These are phyloP conservation scores for Triticum aestivum DNA, from an alignment of 176 grass and related monocot genomes.

Conservation along the genomic window DNA sequence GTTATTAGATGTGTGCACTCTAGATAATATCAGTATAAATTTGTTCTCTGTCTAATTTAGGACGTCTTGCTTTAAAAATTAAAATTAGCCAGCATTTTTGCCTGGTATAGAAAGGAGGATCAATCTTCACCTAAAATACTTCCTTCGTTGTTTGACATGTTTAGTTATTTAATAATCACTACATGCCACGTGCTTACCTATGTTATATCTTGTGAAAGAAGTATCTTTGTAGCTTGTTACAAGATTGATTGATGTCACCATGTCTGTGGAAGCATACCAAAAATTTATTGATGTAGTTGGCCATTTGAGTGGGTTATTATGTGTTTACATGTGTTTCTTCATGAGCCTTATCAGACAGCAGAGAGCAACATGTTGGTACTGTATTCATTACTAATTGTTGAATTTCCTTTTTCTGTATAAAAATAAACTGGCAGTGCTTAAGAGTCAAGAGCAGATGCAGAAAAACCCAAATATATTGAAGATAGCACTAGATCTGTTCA, in stretches of 20 bases:
- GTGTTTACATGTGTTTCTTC: background rate
- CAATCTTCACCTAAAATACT: background rate
- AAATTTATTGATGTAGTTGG: background rate
- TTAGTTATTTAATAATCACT: background rate
- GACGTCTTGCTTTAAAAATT: background rate
- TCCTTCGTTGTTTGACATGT: background rate
- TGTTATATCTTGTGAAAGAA: background rate
- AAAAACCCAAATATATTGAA: slow-evolving; percentile 17
- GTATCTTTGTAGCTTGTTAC: background rate
- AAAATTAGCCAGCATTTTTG: background rate
- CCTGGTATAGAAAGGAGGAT: background rate
- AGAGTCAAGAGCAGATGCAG: background rate
- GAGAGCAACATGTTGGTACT: background rate
- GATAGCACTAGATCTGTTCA: background rate
- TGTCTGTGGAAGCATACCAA: slow-evolving; percentile 9
- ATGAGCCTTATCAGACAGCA: background rate
- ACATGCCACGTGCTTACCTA: background rate
- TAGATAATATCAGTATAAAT: background rate
- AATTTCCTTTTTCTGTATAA: background rate
- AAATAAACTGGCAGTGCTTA: background rate
- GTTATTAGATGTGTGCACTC: background rate
- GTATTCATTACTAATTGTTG: slow-evolving; percentile 11
- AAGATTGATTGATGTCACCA: background rate
- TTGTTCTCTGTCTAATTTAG: background rate
- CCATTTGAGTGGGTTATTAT: background rate